Conservation (phyloP, 352 stramenopile species). For the Thalassiosira mediterranea region DNA sequence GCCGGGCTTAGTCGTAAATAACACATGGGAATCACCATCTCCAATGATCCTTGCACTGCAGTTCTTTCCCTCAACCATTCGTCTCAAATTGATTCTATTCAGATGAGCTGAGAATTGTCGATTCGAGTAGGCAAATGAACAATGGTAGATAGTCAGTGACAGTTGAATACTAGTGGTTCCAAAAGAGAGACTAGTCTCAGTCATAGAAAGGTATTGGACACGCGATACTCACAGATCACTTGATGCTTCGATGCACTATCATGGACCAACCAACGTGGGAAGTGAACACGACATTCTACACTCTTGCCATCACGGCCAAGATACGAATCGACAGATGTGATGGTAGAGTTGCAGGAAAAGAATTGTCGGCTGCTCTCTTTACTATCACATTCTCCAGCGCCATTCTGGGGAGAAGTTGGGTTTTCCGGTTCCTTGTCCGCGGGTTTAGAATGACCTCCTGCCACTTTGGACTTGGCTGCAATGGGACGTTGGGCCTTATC, state of each 20-base stretch:
- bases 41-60: background rate
- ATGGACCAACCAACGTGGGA: constrained; percentile 19
- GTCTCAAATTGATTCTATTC: background rate
- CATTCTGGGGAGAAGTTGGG: too few relatives aligned
- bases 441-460: too few relatives aligned
- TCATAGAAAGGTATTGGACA: background rate
- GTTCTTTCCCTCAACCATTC: background rate
- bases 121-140: too few relatives aligned
- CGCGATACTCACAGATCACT: constrained; percentile 26
- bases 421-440: too few relatives aligned
- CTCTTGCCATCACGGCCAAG: background rate
- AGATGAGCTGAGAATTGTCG: too few relatives aligned
- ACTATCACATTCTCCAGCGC: constrained; percentile 13
- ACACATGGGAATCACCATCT: background rate
- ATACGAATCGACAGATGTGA: constrained; percentile 21
- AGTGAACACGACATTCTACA: constrained; percentile 12
- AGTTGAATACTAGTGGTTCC: constrained; percentile 1
- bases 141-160: constrained; percentile 1
- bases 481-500: background rate
- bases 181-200: too few relatives aligned
- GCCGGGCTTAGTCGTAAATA: constrained; percentile 6
- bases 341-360: constrained; percentile 31
- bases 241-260: constrained; percentile 20
- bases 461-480: background rate
- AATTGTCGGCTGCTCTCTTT: constrained; percentile 7